Evolutionary conservation across 208 protist species (phyloP), one percentile per base, ranked within the genome.

Genomic region (Strigomonas galati): DNA sequence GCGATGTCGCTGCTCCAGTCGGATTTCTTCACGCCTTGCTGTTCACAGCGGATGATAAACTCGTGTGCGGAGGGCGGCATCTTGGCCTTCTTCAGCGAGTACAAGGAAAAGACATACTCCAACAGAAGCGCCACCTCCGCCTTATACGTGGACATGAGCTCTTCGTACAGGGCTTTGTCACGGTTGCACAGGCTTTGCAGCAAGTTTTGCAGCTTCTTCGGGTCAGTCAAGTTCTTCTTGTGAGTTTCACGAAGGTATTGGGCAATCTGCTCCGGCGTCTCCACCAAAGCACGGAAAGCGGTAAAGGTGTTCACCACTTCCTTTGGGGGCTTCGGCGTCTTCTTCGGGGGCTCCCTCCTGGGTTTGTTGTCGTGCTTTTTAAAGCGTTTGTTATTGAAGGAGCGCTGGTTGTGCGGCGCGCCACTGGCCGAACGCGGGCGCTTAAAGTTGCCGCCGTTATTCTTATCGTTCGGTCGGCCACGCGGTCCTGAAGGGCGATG

Each of bases 1-100:
- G 53, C 62, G 7, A 74, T 61, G 1, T 63, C 60, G 12, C 63
- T 68, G 0, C 28, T 68, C 87, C 85, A 92, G 19, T 69, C 67
- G 10, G 62, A 28, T 57, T 77, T 82, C n/a, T 74, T 73, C 44
- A 95, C 84, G 19, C 86, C 84, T 15, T 80, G 58, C 58, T 89
- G 76, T 59, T 95, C 86, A 59, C 86, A 93, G 52, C 86, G 89
- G 51, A 95, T 89, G 21, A 92, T 52, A 65, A 91, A 95, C 64
- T 95, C 86, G 63, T 93, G 89, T 17, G 75, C 80, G 4, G 76
- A 48, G 0, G 86, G 84, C 10, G 51, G 64, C 59, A 89, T 76
- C 0, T 72, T 37, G 5, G 59, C 55, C 26, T 77, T 78, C n/a
- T 71, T 69, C 27, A 78, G 51, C 12, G 81, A 78, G 63, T 80